Conservation (phyloP, 345 rosid species). For the Eucalyptus pumila region DNA sequence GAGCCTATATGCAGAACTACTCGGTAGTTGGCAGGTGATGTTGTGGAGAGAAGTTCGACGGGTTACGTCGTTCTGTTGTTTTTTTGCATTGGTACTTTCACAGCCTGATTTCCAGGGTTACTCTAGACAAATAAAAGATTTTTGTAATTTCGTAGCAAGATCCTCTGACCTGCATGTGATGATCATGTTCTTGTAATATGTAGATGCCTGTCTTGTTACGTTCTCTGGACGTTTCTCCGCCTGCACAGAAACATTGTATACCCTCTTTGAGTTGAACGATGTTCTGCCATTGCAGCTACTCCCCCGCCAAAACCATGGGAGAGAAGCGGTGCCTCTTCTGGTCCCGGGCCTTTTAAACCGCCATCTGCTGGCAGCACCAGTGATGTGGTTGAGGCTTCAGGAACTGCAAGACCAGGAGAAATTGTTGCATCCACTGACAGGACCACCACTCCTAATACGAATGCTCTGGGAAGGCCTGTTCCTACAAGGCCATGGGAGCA, state of each 20-base stretch:
- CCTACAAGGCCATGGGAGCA: constrained; percentile 94
- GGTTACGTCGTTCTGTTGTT: neutral
- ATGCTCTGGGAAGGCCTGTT: constrained; percentile 57
- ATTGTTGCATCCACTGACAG: constrained; percentile 35
- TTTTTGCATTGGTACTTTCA: neutral
- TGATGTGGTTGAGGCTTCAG: constrained; percentile 91
- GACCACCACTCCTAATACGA: constrained; percentile 27
- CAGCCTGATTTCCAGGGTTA: neutral
- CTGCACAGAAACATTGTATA: neutral
- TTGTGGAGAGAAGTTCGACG: neutral
- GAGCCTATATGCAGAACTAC: neutral
- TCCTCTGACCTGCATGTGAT: neutral
- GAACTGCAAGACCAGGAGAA: constrained; percentile 87
- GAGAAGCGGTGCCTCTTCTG: constrained; percentile 45
- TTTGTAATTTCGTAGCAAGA: neutral
- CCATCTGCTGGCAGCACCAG: constrained; percentile 81
- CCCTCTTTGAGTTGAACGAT: neutral
- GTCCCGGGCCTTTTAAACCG: constrained; percentile 88
- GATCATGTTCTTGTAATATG: neutral
- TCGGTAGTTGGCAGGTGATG: neutral
- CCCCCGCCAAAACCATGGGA: constrained; percentile 85
- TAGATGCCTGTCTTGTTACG: neutral
- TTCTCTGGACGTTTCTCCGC: neutral
- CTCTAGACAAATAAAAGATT: neutral
- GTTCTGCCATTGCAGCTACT: neutral